Base-by-base conservation (phyloP, 331 rosid species). In the Quercus lobata region DNA sequence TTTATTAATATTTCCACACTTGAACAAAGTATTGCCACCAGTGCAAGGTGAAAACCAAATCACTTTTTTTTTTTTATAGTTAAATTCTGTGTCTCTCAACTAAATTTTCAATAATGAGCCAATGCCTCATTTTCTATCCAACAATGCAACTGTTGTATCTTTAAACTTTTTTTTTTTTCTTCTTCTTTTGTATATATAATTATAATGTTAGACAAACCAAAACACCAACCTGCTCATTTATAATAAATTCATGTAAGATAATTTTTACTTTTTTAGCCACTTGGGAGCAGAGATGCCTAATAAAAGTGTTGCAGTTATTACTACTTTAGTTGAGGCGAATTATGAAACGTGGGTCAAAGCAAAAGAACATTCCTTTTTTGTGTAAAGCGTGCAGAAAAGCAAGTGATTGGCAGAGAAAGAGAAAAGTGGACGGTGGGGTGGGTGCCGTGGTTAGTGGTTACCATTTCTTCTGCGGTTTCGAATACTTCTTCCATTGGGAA, bases 381-480 rank as follows among this genome's bases (percentile, higher is more conserved):
- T 9, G 49, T 41, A 9, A 9, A 41, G 49, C 49, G 49, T 7
- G 12, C 27, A 44, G 30, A 12, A 19, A 18, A 54, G 72, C 12
- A 52, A 49, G 55, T 7, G 10, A 7, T 24, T 46, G n/a, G 17
- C 22, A 11, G 19, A 56, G 5, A 24, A 25, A 46, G 41, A 25
- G 9, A 34, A 2, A 0, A 68, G 41, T 37, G 49, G 35, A 4
- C 14, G 49, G 14, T 2, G 49, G 49, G 14, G 49, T 9, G 14
- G 49, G 14, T 41, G 12, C 3, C 29, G 29, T 27, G 12, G 3
- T 7, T 37, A 8, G 12, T 41, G 4, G 49, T 25, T 34, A 91
- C 97, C 87, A 84, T 89, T 83, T 86, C 88, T 82, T 92, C 97
- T 3, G 97, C 93, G 0, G 83, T 79, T 27, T 87, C 97, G 37